These are phyloP conservation scores for Colletotrichum limetticola DNA, from an alignment of 2,329 filamentous ascomycete species.

Conservation along the genomic window DNA sequence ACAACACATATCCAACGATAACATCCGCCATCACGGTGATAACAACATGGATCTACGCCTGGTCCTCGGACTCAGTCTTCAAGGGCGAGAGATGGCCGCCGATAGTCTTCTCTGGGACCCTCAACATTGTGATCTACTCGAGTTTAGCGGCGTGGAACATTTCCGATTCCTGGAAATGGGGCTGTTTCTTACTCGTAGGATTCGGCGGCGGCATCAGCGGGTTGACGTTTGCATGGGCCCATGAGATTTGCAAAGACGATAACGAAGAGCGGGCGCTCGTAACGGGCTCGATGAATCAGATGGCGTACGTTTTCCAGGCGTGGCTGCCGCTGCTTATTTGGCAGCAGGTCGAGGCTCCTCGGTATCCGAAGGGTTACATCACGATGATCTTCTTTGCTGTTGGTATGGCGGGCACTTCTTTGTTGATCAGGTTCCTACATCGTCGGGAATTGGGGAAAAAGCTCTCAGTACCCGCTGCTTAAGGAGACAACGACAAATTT, in stretches of 20 bases:
- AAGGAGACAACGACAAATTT: too few relatives aligned
- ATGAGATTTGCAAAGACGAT: constrained; percentile 61
- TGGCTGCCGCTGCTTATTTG: constrained; percentile 76
- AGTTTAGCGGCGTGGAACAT: constrained; percentile 57
- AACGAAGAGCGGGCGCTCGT: constrained; percentile 76
- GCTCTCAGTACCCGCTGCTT: not conserved
- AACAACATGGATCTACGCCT: constrained; percentile 71
- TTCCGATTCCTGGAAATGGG: constrained; percentile 69
- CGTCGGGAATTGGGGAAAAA: constrained; percentile 47
- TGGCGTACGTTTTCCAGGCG: constrained; percentile 76
- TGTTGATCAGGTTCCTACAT: constrained; percentile 59
- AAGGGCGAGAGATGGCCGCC: constrained; percentile 71
- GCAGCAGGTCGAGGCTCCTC: constrained; percentile 71
- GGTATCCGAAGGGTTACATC: constrained; percentile 70
- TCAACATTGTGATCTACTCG: constrained; percentile 53
- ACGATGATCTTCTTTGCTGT: constrained; percentile 62
- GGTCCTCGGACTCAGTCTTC: constrained; percentile 71
- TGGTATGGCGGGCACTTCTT: constrained; percentile 60
- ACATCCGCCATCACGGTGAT: constrained; percentile 64
- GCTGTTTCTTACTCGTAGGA: constrained; percentile 64
- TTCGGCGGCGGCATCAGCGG: constrained; percentile 61
- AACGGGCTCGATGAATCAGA: constrained; percentile 73
- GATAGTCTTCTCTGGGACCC: constrained; percentile 64
- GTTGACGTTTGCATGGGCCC: constrained; percentile 59
- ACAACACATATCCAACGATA: constrained; percentile 69